Base-by-base conservation (phyloP, 139 green algal genomes). In the Gonium pectorale region DNA sequence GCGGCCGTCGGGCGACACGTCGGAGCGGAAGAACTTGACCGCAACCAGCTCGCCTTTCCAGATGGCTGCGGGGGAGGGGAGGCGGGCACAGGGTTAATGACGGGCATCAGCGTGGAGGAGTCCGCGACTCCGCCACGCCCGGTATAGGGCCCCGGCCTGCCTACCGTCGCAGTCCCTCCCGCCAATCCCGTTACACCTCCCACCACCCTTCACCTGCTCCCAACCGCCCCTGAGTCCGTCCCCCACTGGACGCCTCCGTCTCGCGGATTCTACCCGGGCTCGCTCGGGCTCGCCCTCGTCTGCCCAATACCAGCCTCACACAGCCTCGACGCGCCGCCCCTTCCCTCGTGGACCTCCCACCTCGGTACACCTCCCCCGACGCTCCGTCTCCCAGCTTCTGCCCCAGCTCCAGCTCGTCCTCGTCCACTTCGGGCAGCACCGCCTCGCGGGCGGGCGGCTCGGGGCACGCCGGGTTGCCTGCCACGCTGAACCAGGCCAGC, bases 401-500 rank as follows among this genome's bases (percentile, higher is more conserved):
- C 3, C 86, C 90, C n/a, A 97, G 44, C 11, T 86, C 38, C 73
- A 97, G 59, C 29, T 93, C 72, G 0, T 54, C 60, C 19, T 35
- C 4, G 88, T 38, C 49, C 33, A 95, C 80, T 5, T 52, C 49
- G 2, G 66, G 68, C 63, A 95, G 41, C 31, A 26, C 54, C 24
- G 51, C 80, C 54, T 70, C 84, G 8, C 84, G 64, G 24, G 21
- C 4, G 13, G 87, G 88, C 40, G 88, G 87, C 2, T 78, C 37
- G 17, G 87, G 70, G 43, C 89, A 95, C 5, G 72, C 67, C 5
- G 93, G 92, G 85, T 98, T 98, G 69, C 90, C 87, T 40, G 93
- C 95, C 35, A 98, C 80, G 35, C 89, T 95, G 68, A 97, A 88
- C 95, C 95, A 98, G 0, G 93, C 89, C 44, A 98, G 89, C 7